Conservation (phyloP, 75 land plant species). For the Cunninghamia lanceolata region DNA sequence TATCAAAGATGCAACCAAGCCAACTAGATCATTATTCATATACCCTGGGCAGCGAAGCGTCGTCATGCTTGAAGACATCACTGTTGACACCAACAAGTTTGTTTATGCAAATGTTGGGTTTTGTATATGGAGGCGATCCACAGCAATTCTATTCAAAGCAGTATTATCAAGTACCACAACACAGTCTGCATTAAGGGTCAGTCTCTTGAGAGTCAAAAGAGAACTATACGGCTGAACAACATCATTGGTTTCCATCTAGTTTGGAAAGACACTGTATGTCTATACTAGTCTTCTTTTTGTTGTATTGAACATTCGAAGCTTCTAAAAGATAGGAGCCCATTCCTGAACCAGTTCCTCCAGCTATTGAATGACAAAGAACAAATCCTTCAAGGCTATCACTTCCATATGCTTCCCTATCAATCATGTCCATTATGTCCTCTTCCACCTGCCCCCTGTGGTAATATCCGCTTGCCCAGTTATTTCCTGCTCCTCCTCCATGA, state of each 20-base stretch:
- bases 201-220: slow-evolving; percentile 86
- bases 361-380: slow-evolving; percentile 97
- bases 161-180: no score
- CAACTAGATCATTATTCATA: slow-evolving; percentile 99
- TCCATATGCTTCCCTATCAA: slow-evolving; percentile 99
- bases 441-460: slow-evolving; percentile 98
- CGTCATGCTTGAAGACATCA: slow-evolving; percentile 99
- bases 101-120: no score
- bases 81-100: slow-evolving; percentile 98
- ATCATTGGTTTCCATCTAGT: slow-evolving; percentile 98
- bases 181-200: slow-evolving; percentile 97
- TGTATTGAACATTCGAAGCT: slow-evolving; percentile 94
- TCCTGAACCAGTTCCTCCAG: slow-evolving; percentile 99
- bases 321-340: no score
- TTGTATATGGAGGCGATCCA: no score
- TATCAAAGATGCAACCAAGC: slow-evolving; percentile 92
- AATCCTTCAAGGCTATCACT: slow-evolving; percentile 99
- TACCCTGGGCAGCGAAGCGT: slow-evolving; percentile 98
- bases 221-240: slow-evolving; percentile 99
- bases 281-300: slow-evolving; percentile 97
- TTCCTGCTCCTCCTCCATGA: slow-evolving; percentile 99
- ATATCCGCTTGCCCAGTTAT: slow-evolving; percentile 99
- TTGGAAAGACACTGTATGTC: slow-evolving; percentile 98
- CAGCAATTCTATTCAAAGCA: no score
- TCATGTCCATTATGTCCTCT: slow-evolving; percentile 99